Evolutionary conservation across 192 early-diverging fungal species (phyloP), one percentile per base, ranked within the genome.

Genomic region (Coemansia aciculifera): DNA sequence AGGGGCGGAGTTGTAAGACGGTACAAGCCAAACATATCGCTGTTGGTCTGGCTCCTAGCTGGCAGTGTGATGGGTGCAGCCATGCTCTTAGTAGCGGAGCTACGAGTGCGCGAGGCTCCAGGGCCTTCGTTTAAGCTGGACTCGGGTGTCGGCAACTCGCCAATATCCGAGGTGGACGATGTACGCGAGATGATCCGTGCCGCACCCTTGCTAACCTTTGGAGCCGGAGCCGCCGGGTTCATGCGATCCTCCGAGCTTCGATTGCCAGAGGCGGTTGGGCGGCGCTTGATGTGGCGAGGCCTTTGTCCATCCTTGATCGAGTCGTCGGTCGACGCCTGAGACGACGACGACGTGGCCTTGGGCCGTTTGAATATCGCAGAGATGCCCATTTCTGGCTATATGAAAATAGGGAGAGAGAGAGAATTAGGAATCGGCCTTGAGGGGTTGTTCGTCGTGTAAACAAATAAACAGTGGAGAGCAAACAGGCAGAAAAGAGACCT

Each of bases 281-380:
- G 63, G 31, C 68, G 65, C 44, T 64, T 71, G 12, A 74, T 67
- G 39, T 67, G 68, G 31, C 72, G 71, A 17, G 76, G 52, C 27
- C 64, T 64, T 31, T 63, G 24, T 38, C 48, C 52, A 27, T 61
- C 59, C 38, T 52, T 72, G 31, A 37, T 64, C 34, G 44, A 8
- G 38, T 49, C 15, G 39, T 39, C 49, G 24, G 15, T 21, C 23
- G 62, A n/a, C 59, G 31, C 24, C 29, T 62, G 43, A 49, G 63
- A 57, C 38, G 59, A 21, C 12, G 46, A 42, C 31, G 64, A 23
- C 29, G 49, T 38, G 23, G 72, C 29, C 79, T 74, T 82, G 62
- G 62, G 46, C 56, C 75, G 71, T 69, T 71, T 82, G 66, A 82
- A 82, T 40, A 82, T 82, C n/a, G 75, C 72, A 15, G 79, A 71